Conservation (phyloP, 345 rosid species). For the Dimocarpus longan region DNA sequence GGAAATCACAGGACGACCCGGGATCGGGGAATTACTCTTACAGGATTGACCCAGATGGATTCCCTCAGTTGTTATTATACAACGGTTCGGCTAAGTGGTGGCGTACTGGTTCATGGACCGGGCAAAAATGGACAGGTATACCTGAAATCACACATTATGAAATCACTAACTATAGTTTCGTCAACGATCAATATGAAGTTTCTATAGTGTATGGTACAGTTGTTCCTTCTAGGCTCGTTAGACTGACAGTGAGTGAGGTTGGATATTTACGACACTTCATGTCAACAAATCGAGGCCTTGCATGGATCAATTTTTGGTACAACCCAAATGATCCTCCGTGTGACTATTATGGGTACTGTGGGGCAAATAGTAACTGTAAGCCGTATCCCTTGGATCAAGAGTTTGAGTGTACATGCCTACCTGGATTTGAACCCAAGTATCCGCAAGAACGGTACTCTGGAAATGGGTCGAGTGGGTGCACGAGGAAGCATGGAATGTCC, state of each 20-base stretch:
- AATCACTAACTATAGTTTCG: not conserved
- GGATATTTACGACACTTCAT: constrained; percentile 43
- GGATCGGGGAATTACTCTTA: constrained; percentile 45
- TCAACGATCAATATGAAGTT: constrained; percentile 35
- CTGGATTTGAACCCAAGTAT: constrained; percentile 63
- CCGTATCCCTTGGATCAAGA: constrained; percentile 21
- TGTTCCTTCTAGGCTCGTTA: constrained; percentile 33
- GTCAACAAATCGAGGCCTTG: constrained; percentile 39
- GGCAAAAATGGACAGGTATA: constrained; percentile 47
- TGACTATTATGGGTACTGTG: constrained; percentile 60
- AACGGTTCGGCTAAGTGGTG: no score
- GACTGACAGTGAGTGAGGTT: constrained; percentile 50
- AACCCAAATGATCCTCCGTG: constrained; percentile 59
- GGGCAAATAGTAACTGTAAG: constrained; percentile 51
- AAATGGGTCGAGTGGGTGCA: constrained; percentile 54
- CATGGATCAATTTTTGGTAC: constrained; percentile 49
- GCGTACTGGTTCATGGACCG: constrained; percentile 68
- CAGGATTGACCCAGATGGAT: constrained; percentile 44
- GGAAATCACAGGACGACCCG: constrained; percentile 60
- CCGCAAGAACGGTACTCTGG: constrained; percentile 45
- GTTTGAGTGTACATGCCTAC: constrained; percentile 59
- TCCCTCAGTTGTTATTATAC: constrained; percentile 50
- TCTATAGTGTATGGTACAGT: constrained; percentile 28
- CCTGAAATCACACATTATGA: not conserved
- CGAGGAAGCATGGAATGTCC: constrained; percentile 27